Percentiles rank a stretch among this genome's conserved stretches.
Conservation (phyloP, 2,329 filamentous ascomycete species). For the Didymella segeticola region DNA sequence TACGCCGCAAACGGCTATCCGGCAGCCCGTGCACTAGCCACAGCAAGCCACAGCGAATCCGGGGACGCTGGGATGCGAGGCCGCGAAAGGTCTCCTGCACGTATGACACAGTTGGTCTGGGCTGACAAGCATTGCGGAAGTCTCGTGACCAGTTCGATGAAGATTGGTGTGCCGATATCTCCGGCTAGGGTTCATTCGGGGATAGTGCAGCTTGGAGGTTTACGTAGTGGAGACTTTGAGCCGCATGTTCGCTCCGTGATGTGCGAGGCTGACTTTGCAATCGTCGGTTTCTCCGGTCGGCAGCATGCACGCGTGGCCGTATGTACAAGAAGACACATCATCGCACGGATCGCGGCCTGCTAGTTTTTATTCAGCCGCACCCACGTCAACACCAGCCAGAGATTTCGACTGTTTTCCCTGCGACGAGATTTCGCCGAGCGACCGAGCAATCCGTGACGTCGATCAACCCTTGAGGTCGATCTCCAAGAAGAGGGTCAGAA, state of each 20-base stretch:
- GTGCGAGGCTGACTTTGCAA: slow-evolving; percentile 10
- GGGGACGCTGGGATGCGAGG: slow-evolving; percentile 15
- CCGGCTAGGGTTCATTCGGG: slow-evolving; percentile 18
- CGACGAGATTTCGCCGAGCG: background rate
- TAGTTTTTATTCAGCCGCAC: background rate
- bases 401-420: background rate
- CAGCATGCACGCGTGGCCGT: slow-evolving; percentile 3
- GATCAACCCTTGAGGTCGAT: background rate
- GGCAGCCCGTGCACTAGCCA: slow-evolving; percentile 36
- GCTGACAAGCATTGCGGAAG: slow-evolving; percentile 15
- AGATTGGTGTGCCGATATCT: slow-evolving; percentile 15
- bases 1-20: slow-evolving; percentile 26
- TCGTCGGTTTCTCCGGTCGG: slow-evolving; percentile 3
- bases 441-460: background rate
- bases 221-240: slow-evolving; percentile 22
- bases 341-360: background rate
- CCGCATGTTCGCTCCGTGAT: slow-evolving; percentile 11
- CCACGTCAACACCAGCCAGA: background rate
- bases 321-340: background rate
- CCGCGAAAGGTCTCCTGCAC: slow-evolving; percentile 19
- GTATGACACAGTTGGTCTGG: slow-evolving; percentile 30
- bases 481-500: background rate
- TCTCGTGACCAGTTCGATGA: slow-evolving; percentile 21
- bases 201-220: slow-evolving; percentile 10
- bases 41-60: slow-evolving; percentile 38